Evolutionary conservation across 352 stramenopile genomes (phyloP).

Genomic region (Globisporangium nunn): DNA sequence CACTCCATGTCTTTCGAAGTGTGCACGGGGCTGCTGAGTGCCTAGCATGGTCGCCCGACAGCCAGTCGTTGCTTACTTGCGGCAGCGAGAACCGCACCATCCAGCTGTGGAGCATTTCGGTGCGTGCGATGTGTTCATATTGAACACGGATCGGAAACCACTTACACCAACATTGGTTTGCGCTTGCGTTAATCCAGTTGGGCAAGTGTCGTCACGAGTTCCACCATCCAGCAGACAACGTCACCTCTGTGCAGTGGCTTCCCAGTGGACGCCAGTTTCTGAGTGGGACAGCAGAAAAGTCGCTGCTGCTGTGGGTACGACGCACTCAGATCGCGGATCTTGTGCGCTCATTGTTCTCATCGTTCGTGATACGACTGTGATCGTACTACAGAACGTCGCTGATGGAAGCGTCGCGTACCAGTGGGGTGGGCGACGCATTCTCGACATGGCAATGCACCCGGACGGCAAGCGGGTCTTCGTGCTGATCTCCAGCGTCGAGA

Average conservation of each 20-base stretch:
- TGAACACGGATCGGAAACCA: neutral
- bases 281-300: slow-evolving; percentile 66
- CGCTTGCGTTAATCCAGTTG: neutral
- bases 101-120: slow-evolving; percentile 55
- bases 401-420: slow-evolving; percentile 51
- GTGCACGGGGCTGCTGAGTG: slow-evolving; percentile 42
- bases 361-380: neutral
- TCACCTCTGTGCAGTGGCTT: slow-evolving; percentile 49
- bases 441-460: slow-evolving; percentile 57
- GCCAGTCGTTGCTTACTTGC: slow-evolving; percentile 41
- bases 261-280: slow-evolving; percentile 54
- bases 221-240: slow-evolving; percentile 45
- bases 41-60: slow-evolving; percentile 64
- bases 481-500: slow-evolving; percentile 42
- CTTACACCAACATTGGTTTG: neutral
- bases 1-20: slow-evolving; percentile 35
- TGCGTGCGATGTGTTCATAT: slow-evolving; percentile 11
- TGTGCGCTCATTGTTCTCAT: neutral
- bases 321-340: neutral
- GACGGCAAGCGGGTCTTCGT: slow-evolving; percentile 48
- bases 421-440: slow-evolving; percentile 53
- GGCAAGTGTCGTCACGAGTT: slow-evolving; percentile 29
- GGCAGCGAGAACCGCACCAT: slow-evolving; percentile 49
- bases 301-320: slow-evolving; percentile 68
- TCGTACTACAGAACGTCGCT: slow-evolving; percentile 30